Percentiles rank a stretch among this genome's conserved stretches.
Conservation (phyloP, 1,284 basidiomycete genomes). For the Sporisorium reilianum region DNA sequence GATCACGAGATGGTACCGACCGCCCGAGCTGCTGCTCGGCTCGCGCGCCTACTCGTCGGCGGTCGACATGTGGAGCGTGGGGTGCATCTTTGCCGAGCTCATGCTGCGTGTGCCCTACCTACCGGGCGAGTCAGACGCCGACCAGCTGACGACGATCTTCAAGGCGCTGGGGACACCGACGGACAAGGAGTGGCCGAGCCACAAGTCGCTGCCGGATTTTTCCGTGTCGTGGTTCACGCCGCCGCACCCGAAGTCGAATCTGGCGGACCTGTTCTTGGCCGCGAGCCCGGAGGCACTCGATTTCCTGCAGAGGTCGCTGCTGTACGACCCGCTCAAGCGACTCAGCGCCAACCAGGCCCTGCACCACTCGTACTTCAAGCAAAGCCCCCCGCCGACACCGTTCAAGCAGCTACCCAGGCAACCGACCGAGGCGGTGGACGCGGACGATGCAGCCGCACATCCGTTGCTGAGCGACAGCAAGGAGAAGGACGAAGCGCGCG, state of each 20-base stretch:
- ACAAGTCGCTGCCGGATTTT: constrained; percentile 73
- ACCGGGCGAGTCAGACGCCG: constrained; percentile 92
- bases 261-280: constrained; percentile 89
- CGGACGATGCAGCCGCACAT: constrained; percentile 37
- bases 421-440: constrained; percentile 44
- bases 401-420: constrained; percentile 59
- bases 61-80: constrained; percentile 94
- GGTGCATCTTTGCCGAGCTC: constrained; percentile 94
- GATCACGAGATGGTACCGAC: constrained; percentile 97
- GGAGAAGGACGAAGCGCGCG: constrained; percentile 49
- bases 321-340: constrained; percentile 86
- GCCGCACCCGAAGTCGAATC: constrained; percentile 79
- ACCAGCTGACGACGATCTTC: constrained; percentile 94
- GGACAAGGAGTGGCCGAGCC: constrained; percentile 94
- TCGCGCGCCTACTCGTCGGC: constrained; percentile 86
- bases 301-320: constrained; percentile 81
- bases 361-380: constrained; percentile 63
- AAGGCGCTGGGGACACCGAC: constrained; percentile 93
- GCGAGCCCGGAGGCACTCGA: constrained; percentile 88
- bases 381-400: constrained; percentile 57
- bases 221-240: constrained; percentile 23
- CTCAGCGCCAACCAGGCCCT: constrained; percentile 75
- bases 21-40: constrained; percentile 91
- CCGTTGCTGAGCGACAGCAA: constrained; percentile 53
- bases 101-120: constrained; percentile 95